Conservation (phyloP, 208 protist genomes). For the Strigomonas oncopelti region DNA sequence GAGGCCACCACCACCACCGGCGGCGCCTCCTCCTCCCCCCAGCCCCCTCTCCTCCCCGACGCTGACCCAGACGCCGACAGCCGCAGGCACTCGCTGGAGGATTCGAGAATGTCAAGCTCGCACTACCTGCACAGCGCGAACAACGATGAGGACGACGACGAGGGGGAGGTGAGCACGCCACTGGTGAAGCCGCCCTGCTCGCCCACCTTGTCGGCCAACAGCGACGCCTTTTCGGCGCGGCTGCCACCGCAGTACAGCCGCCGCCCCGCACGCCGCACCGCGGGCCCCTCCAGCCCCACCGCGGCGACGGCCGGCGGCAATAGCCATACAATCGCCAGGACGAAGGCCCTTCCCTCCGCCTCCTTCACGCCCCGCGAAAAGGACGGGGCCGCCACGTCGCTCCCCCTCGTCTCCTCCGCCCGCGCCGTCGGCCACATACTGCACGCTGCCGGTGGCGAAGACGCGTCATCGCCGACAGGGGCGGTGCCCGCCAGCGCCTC, state of each 20-base stretch:
- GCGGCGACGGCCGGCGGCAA: not conserved
- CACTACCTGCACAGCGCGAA: not conserved
- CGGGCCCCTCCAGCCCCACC: too few relatives aligned
- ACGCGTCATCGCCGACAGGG: too few relatives aligned
- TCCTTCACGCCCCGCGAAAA: not conserved
- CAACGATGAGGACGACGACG: constrained; percentile 15
- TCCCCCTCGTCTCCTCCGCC: not conserved
- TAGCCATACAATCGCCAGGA: not conserved
- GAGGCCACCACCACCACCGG: too few relatives aligned
- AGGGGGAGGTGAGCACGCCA: not conserved
- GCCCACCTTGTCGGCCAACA: not conserved
- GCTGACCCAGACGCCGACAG: not conserved
- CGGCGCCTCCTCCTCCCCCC: not conserved
- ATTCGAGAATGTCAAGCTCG: not conserved
- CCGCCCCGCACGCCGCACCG: too few relatives aligned
- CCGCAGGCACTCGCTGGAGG: not conserved
- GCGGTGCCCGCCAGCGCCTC: too few relatives aligned
- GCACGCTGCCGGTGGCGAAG: too few relatives aligned
- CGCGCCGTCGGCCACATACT: not conserved
- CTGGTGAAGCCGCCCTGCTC: not conserved
- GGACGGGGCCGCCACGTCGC: not conserved
- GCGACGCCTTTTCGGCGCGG: not conserved
- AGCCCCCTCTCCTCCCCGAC: not conserved
- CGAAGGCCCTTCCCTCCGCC: not conserved
- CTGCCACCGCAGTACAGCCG: not conserved